A percentile compares a stretch with the other conserved stretches of the same genome.
phyloP scores from a whole-genome alignment of 2,329 filamentous ascomycete genomes.

The Penicillium sp. region DNA sequence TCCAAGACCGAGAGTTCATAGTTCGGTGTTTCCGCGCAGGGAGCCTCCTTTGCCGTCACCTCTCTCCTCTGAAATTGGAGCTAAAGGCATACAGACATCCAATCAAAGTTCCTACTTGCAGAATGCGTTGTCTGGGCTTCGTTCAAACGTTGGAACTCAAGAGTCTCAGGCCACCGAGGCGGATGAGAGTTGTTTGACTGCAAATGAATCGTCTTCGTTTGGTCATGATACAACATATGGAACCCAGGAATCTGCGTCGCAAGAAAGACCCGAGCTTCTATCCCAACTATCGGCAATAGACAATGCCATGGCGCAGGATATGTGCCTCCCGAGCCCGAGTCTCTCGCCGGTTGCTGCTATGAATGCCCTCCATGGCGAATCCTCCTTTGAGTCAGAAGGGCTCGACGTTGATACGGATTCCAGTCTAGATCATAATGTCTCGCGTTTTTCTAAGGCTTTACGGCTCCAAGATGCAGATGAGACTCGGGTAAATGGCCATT shows the following conservation, averaged over 20 bases:
- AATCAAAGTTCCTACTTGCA: conserved; percentile 12
- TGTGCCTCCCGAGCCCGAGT: conserved; percentile 89
- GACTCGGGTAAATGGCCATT: conserved; percentile 8
- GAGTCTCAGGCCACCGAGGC: conserved; percentile 11
- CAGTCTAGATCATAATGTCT: conserved; percentile 39
- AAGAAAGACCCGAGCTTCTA: conserved; percentile 20
- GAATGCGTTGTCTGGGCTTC: conserved; percentile 16
- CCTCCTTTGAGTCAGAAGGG: conserved; percentile 44
- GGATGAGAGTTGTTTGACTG: conserved; percentile 8
- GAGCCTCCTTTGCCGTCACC: conserved; percentile 33
- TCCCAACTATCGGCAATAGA: conserved; percentile 56
- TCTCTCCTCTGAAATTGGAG: conserved; percentile 32
- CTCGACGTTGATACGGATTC: conserved; percentile 45
- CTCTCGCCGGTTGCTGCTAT: conserved; percentile 82
- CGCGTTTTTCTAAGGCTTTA: conserved; percentile 23
- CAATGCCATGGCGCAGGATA: conserved; percentile 74
- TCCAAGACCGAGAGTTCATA: conserved; percentile 34
- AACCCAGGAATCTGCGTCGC: conserved; percentile 20
- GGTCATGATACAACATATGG: conserved; percentile 27
- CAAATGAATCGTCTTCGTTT: conserved; percentile 16
- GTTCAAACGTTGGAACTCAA: conserved; percentile 1
- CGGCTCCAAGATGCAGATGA: conserved; percentile 18
- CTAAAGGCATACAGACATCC: conserved; percentile 12
- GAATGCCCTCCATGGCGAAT: conserved; percentile 53
- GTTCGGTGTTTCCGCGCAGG: conserved; percentile 32